These are phyloP conservation scores for Stylosanthes scabra DNA, from an alignment of 331 rosid genomes.

Conservation along the genomic window DNA sequence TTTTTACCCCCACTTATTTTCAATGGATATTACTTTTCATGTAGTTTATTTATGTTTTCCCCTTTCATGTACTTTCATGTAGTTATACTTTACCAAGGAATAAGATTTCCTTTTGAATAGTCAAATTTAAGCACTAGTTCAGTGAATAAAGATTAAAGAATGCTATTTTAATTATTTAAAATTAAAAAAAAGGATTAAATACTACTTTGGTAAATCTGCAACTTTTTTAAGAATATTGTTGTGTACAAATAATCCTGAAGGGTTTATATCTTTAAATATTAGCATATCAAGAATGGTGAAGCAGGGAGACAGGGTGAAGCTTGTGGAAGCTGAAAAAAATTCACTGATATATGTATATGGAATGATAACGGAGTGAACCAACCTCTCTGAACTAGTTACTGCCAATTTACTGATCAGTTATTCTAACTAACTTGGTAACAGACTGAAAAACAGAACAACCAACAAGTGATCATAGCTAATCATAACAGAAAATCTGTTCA, in stretches of 20 bases:
- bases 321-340: no score
- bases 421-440: no score
- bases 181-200: no score
- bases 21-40: conserved; percentile 4
- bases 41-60: conserved; percentile 4
- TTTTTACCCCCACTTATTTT: not conserved
- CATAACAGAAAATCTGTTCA: no score
- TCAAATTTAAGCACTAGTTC: not conserved
- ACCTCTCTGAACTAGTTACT: no score
- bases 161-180: not conserved
- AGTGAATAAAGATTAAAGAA: not conserved
- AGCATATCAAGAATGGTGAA: no score
- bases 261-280: not conserved
- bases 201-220: not conserved
- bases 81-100: not conserved
- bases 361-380: no score
- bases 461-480: no score
- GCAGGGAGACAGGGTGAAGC: no score
- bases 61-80: conserved; percentile 32
- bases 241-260: not conserved
- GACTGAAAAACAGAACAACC: no score
- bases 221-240: not conserved
- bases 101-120: conserved; percentile 13
- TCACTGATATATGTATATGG: no score
- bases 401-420: no score